These are phyloP conservation scores for Cylindrotheca closterium DNA, from an alignment of 108 stramenopile genomes.

Conservation along the genomic window DNA sequence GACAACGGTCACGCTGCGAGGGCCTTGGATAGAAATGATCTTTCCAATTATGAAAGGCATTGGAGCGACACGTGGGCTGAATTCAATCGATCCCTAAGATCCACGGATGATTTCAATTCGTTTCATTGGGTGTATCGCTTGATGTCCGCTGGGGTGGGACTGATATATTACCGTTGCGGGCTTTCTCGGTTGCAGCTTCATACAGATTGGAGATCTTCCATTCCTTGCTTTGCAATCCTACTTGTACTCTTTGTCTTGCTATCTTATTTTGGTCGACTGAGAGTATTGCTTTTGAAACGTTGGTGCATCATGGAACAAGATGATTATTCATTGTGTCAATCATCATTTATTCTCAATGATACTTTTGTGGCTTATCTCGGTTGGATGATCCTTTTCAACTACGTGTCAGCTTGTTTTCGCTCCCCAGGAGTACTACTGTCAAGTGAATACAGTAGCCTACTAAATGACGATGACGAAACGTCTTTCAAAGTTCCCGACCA, in stretches of 20 bases:
- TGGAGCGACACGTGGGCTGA: slow-evolving; percentile 55
- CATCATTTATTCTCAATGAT: slow-evolving; percentile 25
- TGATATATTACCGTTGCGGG: slow-evolving; percentile 16
- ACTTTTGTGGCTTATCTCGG: slow-evolving; percentile 48
- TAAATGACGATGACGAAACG: too few species aligned
- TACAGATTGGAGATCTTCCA: slow-evolving; percentile 21
- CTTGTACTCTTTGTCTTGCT: slow-evolving; percentile 24
- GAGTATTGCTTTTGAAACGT: slow-evolving; percentile 33
- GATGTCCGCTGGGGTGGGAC: neutral
- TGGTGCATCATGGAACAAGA: too few species aligned
- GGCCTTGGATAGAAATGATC: too few species aligned
- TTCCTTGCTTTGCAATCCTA: slow-evolving; percentile 32
- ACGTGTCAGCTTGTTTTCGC: slow-evolving; percentile 40
- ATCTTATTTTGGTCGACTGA: slow-evolving; percentile 26
- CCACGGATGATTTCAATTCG: slow-evolving; percentile 65
- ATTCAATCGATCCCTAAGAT: slow-evolving; percentile 59
- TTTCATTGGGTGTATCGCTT: slow-evolving; percentile 64
- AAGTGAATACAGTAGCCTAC: neutral
- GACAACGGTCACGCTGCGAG: too few species aligned
- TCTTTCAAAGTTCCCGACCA: neutral
- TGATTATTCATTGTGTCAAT: too few species aligned
- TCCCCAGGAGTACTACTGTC: slow-evolving; percentile 69
- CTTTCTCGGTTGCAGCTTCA: slow-evolving; percentile 23
- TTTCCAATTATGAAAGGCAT: slow-evolving; percentile 4
- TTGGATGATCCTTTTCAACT: slow-evolving; percentile 63